Conservation (phyloP, 164 flowering plant genomes). For the Akebia trifoliata region DNA sequence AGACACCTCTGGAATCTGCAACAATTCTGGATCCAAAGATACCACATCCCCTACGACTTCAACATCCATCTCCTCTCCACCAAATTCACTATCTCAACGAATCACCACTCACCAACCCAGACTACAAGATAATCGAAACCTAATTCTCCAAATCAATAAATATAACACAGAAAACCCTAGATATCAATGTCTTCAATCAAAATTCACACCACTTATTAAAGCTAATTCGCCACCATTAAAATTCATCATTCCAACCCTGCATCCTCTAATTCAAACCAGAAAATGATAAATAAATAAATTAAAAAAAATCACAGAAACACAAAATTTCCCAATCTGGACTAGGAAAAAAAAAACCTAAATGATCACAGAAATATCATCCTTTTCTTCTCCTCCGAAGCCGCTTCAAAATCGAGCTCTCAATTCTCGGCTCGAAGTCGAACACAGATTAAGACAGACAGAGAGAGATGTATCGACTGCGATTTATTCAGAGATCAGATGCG, state of each 20-base stretch:
- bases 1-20: slow-evolving; percentile 91
- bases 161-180: neutral
- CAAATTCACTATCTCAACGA: slow-evolving; percentile 16
- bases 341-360: too few relatives aligned
- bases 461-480: neutral
- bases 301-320: too few relatives aligned
- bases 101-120: neutral
- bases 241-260: slow-evolving; percentile 4
- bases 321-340: slow-evolving; percentile 4
- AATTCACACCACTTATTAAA: slow-evolving; percentile 8
- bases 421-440: neutral
- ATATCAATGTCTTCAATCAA: neutral
- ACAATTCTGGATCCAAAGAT: slow-evolving; percentile 67
- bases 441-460: neutral
- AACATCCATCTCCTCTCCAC: slow-evolving; percentile 50
- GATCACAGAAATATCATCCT: neutral
- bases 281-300: neutral
- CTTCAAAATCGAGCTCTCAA: slow-evolving; percentile 2
- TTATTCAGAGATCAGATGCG: slow-evolving; percentile 10
- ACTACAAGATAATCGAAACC: neutral
- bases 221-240: slow-evolving; percentile 3
- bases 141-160: too few relatives aligned
- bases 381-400: slow-evolving; percentile 5
- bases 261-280: neutral
- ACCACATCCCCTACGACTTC: slow-evolving; percentile 60